Percentiles rank a stretch among this genome's conserved stretches.
Conservation (phyloP, 495 filamentous ascomycete species). For the Aspergillus ostianus region DNA sequence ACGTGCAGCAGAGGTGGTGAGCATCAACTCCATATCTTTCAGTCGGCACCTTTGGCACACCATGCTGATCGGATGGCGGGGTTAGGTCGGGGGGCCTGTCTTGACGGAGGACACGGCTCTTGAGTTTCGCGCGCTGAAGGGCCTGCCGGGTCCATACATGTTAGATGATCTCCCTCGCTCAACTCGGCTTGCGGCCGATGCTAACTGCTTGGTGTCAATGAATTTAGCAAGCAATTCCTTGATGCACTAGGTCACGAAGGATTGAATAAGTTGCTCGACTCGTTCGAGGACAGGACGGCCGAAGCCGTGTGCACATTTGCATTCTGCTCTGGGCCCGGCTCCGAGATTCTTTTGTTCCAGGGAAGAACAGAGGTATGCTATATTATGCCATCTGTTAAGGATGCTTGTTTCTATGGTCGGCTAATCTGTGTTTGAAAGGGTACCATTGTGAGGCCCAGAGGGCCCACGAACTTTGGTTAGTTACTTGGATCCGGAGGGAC, state of each 20-base stretch:
- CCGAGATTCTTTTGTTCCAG: constrained; percentile 87
- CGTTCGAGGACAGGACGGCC: constrained; percentile 84
- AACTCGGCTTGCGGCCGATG: neutral
- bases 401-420: constrained; percentile 5
- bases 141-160: constrained; percentile 97
- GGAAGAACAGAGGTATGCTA: constrained; percentile 62
- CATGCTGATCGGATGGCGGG: constrained; percentile 12
- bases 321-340: constrained; percentile 79
- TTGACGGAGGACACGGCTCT: constrained; percentile 95
- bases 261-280: constrained; percentile 86
- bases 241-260: constrained; percentile 75
- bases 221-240: constrained; percentile 85
- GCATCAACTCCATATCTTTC: constrained; percentile 2
- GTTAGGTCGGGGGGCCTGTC: constrained; percentile 77
- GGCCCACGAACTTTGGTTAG: constrained; percentile 81
- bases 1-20: constrained; percentile 56
- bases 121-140: constrained; percentile 84
- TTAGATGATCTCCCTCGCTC: constrained; percentile 38
- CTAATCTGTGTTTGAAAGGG: constrained; percentile 33
- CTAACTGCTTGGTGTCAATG: constrained; percentile 4
- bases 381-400: neutral
- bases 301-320: constrained; percentile 96
- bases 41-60: neutral
- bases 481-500: constrained; percentile 11
- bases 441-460: constrained; percentile 44